Evolutionary conservation across 164 flowering plant genomes (phyloP).

Genomic region (Nymphaea colorata): DNA sequence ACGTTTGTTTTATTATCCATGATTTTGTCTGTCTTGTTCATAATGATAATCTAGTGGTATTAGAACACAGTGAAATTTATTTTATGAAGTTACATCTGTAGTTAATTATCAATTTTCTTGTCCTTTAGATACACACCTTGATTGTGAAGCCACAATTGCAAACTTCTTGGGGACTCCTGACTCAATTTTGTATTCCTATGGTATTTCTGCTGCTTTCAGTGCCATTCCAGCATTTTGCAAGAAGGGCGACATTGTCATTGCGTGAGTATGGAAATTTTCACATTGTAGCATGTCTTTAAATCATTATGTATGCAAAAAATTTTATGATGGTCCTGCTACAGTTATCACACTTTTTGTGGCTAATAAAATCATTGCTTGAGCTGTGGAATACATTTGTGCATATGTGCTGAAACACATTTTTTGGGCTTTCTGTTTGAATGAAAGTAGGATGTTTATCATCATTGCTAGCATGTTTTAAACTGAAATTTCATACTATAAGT

Average conservation of each 20-base stretch:
- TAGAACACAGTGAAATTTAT: background rate
- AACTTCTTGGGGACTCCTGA: conserved; percentile 92
- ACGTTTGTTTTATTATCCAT: background rate
- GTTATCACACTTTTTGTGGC: background rate
- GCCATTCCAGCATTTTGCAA: conserved; percentile 92
- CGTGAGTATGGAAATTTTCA: conserved; percentile 40
- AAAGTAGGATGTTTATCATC: too few relatives aligned
- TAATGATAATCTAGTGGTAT: background rate
- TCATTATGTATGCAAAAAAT: too few relatives aligned
- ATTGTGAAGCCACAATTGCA: conserved; percentile 90
- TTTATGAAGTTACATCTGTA: background rate
- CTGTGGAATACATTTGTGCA: background rate
- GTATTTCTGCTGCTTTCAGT: conserved; percentile 96
- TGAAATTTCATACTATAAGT: too few relatives aligned
- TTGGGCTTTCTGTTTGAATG: background rate
- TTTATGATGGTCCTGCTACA: background rate
- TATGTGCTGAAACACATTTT: background rate
- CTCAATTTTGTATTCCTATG: conserved; percentile 91
- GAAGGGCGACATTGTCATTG: conserved; percentile 90
- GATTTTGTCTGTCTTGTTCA: background rate
- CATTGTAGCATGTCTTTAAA: background rate
- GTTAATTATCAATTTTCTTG: conserved; percentile 4
- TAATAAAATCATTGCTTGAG: background rate
- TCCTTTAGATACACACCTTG: conserved; percentile 85
- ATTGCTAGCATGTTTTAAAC: too few relatives aligned